Evolutionary conservation across 139 green algal species (phyloP).

Genomic region (Axilococcus clingmanii): DNA sequence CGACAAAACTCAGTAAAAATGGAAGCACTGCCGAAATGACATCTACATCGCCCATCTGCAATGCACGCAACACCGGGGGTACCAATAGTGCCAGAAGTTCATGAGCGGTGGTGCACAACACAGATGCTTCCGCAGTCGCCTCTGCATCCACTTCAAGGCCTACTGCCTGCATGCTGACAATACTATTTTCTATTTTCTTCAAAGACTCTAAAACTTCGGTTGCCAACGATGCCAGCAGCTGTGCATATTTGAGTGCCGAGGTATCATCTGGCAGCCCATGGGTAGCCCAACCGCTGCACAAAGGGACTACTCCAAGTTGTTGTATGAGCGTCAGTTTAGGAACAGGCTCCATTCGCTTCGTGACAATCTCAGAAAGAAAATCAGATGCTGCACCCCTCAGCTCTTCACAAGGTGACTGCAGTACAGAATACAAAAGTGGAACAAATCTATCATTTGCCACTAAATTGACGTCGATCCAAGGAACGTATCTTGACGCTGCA

Average conservation of each 20-base stretch:
- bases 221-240: conserved; percentile 63
- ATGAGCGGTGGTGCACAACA: conserved; percentile 14
- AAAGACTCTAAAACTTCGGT: conserved; percentile 70
- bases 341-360: conserved; percentile 79
- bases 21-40: conserved; percentile 54
- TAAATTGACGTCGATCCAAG: conserved; percentile 91
- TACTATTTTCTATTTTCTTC: conserved; percentile 77
- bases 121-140: conserved; percentile 34
- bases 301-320: conserved; percentile 47
- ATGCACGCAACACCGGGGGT: conserved; percentile 26
- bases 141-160: conserved; percentile 58
- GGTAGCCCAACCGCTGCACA: conserved; percentile 32
- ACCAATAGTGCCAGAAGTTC: conserved; percentile 46
- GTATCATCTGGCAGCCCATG: conserved; percentile 28
- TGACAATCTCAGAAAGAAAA: conserved; percentile 64
- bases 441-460: conserved; percentile 79
- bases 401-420: conserved; percentile 13
- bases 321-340: conserved; percentile 73
- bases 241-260: conserved; percentile 40
- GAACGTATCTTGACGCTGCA: conserved; percentile 65
- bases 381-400: conserved; percentile 45
- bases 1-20: conserved; percentile 66
- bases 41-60: conserved; percentile 38
- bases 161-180: conserved; percentile 57
- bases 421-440: conserved; percentile 51